Evolutionary conservation across 2,329 filamentous ascomycete genomes (phyloP).

Genomic region (Fusarium tanahbumbuense): DNA sequence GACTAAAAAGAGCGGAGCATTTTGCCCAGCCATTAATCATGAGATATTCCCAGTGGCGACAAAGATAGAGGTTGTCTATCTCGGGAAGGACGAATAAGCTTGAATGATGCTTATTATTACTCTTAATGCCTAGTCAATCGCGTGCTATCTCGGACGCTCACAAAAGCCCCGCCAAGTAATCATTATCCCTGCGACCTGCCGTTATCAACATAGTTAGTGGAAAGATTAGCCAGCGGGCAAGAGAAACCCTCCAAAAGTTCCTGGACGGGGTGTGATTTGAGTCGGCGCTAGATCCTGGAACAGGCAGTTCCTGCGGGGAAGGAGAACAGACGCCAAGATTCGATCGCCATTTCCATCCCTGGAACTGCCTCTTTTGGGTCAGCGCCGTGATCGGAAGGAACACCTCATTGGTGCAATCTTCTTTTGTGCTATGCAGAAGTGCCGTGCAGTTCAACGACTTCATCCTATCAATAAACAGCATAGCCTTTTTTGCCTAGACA

Average conservation of each 20-base stretch:
- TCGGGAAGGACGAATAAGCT: slow-evolving; percentile 27
- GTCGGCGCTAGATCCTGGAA: slow-evolving; percentile 43
- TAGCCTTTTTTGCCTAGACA: not conserved
- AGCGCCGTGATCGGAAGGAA: slow-evolving; percentile 11
- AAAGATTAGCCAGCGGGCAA: not conserved
- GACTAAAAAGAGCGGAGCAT: slow-evolving; percentile 10
- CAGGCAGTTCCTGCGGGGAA: slow-evolving; percentile 41
- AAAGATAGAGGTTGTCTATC: not conserved
- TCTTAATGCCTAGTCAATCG: slow-evolving; percentile 12
- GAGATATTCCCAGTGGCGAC: slow-evolving; percentile 10
- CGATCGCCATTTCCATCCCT: slow-evolving; percentile 27
- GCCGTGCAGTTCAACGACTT: slow-evolving; percentile 14
- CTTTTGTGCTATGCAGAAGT: slow-evolving; percentile 28
- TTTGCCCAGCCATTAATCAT: slow-evolving; percentile 3
- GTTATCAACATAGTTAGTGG: slow-evolving; percentile 42
- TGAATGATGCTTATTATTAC: slow-evolving; percentile 37
- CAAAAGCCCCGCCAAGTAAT: slow-evolving; percentile 12
- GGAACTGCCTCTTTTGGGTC: slow-evolving; percentile 44
- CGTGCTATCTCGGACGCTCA: not conserved
- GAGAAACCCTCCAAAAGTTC: slow-evolving; percentile 41
- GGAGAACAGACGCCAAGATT: slow-evolving; percentile 31
- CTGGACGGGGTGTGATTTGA: slow-evolving; percentile 31
- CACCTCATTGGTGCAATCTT: slow-evolving; percentile 28
- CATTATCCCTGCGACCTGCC: slow-evolving; percentile 40
- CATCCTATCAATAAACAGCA: slow-evolving; percentile 16